Percentiles rank a stretch among this genome's conserved stretches.
phyloP scores from a whole-genome alignment of 1,139 yeast genomes.

The Sugiyamaella paludigena region DNA sequence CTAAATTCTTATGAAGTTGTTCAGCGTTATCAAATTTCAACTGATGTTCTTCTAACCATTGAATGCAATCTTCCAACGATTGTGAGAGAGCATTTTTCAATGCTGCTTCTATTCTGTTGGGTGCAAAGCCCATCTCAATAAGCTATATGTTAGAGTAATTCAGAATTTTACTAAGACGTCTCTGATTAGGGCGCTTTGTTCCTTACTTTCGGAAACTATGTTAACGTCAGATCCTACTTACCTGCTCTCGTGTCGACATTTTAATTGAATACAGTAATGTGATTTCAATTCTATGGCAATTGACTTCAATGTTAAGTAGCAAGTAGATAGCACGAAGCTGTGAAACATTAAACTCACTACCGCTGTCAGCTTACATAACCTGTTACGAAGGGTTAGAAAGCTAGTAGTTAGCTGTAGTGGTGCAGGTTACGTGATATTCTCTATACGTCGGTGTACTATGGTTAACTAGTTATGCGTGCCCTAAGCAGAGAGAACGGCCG shows the following conservation, averaged over 20 bases:
- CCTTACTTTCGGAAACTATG: too few relatives aligned
- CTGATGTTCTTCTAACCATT: conserved; percentile 38
- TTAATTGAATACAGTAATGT: not conserved
- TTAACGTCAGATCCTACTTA: not conserved
- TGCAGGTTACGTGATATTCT: too few relatives aligned
- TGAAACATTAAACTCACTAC: too few relatives aligned
- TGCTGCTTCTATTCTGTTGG: conserved; percentile 36
- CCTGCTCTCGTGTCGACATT: conserved; percentile 13
- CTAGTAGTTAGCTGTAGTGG: too few relatives aligned
- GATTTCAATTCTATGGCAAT: too few relatives aligned
- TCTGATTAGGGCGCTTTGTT: not conserved
- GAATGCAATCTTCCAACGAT: conserved; percentile 34
- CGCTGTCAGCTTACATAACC: too few relatives aligned
- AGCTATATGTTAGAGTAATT: conserved; percentile 20
- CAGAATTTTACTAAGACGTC: not conserved
- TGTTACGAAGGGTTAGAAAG: too few relatives aligned
- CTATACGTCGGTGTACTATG: too few relatives aligned
- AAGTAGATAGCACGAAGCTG: too few relatives aligned
- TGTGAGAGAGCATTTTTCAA: conserved; percentile 30
- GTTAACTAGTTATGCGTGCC: too few relatives aligned
- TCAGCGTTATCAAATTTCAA: conserved; percentile 17
- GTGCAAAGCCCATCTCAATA: conserved; percentile 38
- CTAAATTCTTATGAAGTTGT: conserved; percentile 14
- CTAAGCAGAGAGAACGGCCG: too few relatives aligned
- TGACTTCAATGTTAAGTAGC: too few relatives aligned